Evolutionary conservation across 108 stramenopile genomes (phyloP).

Genomic region (Nitzschia palea): DNA sequence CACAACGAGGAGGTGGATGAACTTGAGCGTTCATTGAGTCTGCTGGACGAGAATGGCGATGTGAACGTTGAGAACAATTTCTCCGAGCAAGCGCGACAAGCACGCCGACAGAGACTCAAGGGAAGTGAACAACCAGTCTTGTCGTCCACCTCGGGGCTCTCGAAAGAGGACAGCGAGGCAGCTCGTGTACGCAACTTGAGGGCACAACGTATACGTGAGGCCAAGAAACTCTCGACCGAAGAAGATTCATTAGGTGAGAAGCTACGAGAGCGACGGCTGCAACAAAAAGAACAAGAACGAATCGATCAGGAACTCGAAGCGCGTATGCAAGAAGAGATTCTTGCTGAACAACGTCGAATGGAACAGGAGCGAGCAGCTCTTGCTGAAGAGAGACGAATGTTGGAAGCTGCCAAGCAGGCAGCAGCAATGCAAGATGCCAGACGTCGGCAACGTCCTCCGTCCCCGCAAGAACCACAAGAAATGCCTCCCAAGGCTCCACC

Average conservation of each 20-base stretch:
- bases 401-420: not conserved
- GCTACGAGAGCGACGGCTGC: not conserved
- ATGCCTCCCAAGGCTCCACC: not conserved
- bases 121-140: not conserved
- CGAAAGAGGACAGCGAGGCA: not conserved
- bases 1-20: not conserved
- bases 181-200: not conserved
- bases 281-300: not conserved
- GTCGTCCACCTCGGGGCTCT: not conserved
- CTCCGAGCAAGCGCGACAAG: not conserved
- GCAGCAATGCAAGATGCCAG: not conserved
- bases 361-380: not conserved
- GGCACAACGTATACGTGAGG: conserved; percentile 4
- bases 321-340: not conserved
- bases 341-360: not conserved
- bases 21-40: not conserved
- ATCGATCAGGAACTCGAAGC: not conserved
- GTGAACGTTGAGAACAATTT: not conserved
- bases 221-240: conserved; percentile 3
- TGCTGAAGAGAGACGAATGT: not conserved
- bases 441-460: not conserved
- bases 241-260: conserved; percentile 4
- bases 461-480: not conserved
- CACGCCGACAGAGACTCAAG: not conserved
- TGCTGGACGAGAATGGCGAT: not conserved